Base-by-base conservation (phyloP, 2,329 filamentous ascomycete species). In the Neonectria magnoliae region DNA sequence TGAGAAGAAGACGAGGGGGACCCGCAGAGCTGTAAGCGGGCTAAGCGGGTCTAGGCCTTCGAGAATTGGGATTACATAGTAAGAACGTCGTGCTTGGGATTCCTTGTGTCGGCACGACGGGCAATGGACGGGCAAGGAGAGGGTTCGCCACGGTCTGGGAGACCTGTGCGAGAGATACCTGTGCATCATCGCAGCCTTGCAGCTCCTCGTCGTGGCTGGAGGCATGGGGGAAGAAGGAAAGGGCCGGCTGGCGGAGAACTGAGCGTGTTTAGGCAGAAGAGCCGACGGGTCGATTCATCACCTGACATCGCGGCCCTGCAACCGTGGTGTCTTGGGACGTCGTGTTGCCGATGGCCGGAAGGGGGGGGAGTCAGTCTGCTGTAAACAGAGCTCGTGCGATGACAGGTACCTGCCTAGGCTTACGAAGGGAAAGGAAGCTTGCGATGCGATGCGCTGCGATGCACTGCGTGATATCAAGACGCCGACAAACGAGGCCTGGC, bases 1-100 rank as follows among this genome's bases (percentile, higher is more conserved):
- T 33, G 59, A n/a, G 14, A 50, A 51, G 61, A 50, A 50, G 59
- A 61, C 57, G 51, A 29, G 57, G 25, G 25, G 57, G 58, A 33
- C 62, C 54, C 36, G 53, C 59, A 36, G 22, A 36, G 42, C 44
- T 62, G 33, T 54, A 56, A 57, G 51, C 63, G 54, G 58, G 54
- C 63, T 57, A 57, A 61, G 53, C 68, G 64, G 71, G 71, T 66
- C 67, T 62, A 64, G 72, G 71, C 68, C 53, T 64, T 52, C 54
- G 58, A 59, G 67, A 55, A 48, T 42, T 71, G 48, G 41, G 18
- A 58, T 53, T 18, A 6, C 25, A 25, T 25, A 25, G 25, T 25
- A 6, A 25, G 25, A 25, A 25, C 25, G 1, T 25, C 25, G 25
- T 25, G 25, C 25, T 5, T 25, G 6, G 25, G 22, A 25, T 25